phyloP scores from a whole-genome alignment of 2,329 filamentous ascomycete species.

The Colletotrichum sublineola region DNA sequence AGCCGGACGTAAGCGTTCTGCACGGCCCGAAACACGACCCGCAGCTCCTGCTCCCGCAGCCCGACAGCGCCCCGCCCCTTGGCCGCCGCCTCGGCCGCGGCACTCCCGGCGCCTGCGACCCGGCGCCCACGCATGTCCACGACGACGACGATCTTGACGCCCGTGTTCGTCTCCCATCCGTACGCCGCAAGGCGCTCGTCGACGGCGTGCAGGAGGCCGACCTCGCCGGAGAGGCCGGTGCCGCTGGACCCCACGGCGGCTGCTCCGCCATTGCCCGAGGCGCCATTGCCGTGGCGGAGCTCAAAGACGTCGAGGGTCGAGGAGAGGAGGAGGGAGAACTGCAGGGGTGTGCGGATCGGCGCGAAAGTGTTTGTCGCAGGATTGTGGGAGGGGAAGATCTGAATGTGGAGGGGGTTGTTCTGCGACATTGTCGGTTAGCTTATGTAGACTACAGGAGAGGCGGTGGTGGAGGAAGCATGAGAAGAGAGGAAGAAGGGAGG shows the following conservation, averaged over 20 bases:
- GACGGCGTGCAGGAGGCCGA: slow-evolving; percentile 90
- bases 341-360: slow-evolving; percentile 79
- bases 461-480: not conserved
- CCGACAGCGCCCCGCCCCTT: slow-evolving; percentile 67
- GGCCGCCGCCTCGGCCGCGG: slow-evolving; percentile 42
- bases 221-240: slow-evolving; percentile 79
- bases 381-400: slow-evolving; percentile 84
- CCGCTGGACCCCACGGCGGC: slow-evolving; percentile 42
- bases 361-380: slow-evolving; percentile 64
- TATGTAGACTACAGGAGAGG: slow-evolving; percentile 14
- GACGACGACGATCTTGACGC: slow-evolving; percentile 89
- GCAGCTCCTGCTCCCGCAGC: slow-evolving; percentile 87
- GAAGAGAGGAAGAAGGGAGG: not conserved
- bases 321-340: slow-evolving; percentile 92
- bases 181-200: slow-evolving; percentile 95
- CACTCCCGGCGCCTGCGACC: slow-evolving; percentile 49
- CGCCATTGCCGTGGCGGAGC: slow-evolving; percentile 80
- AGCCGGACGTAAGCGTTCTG: slow-evolving; percentile 92
- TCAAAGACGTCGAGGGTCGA: slow-evolving; percentile 95
- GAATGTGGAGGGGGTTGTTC: slow-evolving; percentile 97
- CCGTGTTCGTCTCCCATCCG: slow-evolving; percentile 96
- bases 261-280: slow-evolving; percentile 50
- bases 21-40: slow-evolving; percentile 89
- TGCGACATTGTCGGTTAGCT: slow-evolving; percentile 54
- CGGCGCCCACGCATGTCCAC: slow-evolving; percentile 88